Evolutionary conservation across 805 yeast genomes (phyloP), one percentile per base, ranked within the genome.

Genomic region (Jamesozyma piceae): DNA sequence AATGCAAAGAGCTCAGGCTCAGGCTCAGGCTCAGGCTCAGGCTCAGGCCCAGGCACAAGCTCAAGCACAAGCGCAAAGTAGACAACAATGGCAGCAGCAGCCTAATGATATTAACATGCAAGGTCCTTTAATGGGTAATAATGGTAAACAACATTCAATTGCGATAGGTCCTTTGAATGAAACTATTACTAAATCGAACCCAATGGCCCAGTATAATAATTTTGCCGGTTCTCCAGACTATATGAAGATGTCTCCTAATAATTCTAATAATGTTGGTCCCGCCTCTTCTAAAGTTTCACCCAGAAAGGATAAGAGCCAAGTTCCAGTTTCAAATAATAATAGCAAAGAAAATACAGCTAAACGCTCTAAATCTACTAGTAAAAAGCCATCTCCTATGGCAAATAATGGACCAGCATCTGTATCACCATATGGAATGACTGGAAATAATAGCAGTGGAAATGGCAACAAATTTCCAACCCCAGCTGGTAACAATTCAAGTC

Each of bases 51-150:
- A n/a, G n/a, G 28, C 10, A 6, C 28, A 24, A 24, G 11, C 28
- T 8, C 57, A 54, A 10, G 51, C 53, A 27, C 63, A 56, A 32
- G 9, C 19, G 17, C 59, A 55, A 35, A 58, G 54, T 35, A 50
- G 54, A 53, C 60, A 55, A 38, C 60, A 55, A 38, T 57, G 53
- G 41, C 53, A 48, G 31, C 56, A 50, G 38, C 50, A 51, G 32
- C 44, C 43, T 35, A 42, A 45, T 14, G 21, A 35, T 21, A 22
- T n/a, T 9, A 36, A 17, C n/a, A 36, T 21, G 29, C 27, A 13
- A 5, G 13, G 17, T 27, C 11, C 28, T 11, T 20, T 22, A 20
- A 35, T 33, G 19, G 26, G 18, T 8, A 28, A 37, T 35, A 34
- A 35, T 34, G 18, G 37, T 33, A 39, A 24, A 22, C 36, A 39